Conservation (phyloP, 306 rosid species). For the Lotus japonicus region DNA sequence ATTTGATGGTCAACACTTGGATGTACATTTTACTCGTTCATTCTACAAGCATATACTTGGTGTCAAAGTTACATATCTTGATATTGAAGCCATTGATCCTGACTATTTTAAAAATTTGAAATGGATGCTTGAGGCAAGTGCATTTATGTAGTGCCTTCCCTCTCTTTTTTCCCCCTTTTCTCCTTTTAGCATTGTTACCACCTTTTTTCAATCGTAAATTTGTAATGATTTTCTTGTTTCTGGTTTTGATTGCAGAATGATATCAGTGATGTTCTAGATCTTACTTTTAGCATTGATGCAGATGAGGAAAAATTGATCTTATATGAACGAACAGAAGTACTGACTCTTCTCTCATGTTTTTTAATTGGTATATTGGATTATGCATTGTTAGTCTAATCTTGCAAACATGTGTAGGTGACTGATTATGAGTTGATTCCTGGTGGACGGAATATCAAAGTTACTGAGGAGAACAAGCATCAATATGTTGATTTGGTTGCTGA, state of each 20-base stretch:
- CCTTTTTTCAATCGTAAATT: not conserved
- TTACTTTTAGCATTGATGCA: slow-evolving; percentile 97
- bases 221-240: slow-evolving; percentile 7
- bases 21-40: slow-evolving; percentile 99
- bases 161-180: too few relatives aligned
- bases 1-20: slow-evolving; percentile 95
- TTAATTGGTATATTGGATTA: slow-evolving; percentile 14
- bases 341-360: not conserved
- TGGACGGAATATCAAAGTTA: slow-evolving; percentile 91
- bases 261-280: slow-evolving; percentile 73
- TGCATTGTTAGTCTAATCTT: slow-evolving; percentile 22
- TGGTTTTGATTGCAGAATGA: slow-evolving; percentile 60
- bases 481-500: slow-evolving; percentile 91
- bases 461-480: slow-evolving; percentile 92
- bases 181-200: not conserved
- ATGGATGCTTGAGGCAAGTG: slow-evolving; percentile 96
- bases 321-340: slow-evolving; percentile 89
- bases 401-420: slow-evolving; percentile 59
- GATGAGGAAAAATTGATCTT: slow-evolving; percentile 93
- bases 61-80: slow-evolving; percentile 94
- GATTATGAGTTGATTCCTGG: slow-evolving; percentile 95
- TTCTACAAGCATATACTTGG: slow-evolving; percentile 98
- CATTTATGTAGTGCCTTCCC: not conserved
- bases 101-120: slow-evolving; percentile 84
- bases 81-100: slow-evolving; percentile 99